Base-by-base conservation (phyloP, 768 basidiomycete species). In the Coprinopsis sp. region DNA sequence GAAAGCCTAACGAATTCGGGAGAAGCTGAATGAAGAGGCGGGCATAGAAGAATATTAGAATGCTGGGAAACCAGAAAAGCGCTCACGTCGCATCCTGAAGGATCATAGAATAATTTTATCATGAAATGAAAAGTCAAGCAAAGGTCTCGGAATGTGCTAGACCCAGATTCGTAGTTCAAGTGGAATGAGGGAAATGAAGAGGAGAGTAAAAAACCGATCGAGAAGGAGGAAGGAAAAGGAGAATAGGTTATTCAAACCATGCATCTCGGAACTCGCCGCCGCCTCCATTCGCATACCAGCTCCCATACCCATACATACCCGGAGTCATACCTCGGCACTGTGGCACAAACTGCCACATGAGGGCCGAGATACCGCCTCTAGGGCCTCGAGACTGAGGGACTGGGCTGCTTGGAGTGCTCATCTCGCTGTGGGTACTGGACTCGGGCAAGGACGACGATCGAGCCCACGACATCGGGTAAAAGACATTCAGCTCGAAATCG, bases 251-350 rank as follows among this genome's bases (percentile, higher is more conserved):
- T 31, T 42, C 40, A 28, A 42, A 42, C 40, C 40, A 42, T 14
- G 27, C 11, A 30, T 42, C 40, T 21, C 40, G n/a, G 13, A 42
- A 21, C 40, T 30, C 40, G 13, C 40, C 40, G 16, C 40, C 40
- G 24, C 40, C 40, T 28, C 40, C 40, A 4, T 24, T 28, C 4
- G 40, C 40, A 22, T 42, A 42, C 40, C 40, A 42, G 18, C 40
- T 42, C 27, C 27, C 24, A 30, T 29, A 42, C 27, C 40, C 40
- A 30, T 42, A 42, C 40, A 42, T 30, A 4, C 40, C 40, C 24
- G 40, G 8, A 18, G 27, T 28, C 25, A 30, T 42, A 18, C 19
- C 27, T 19, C 40, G 40, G 12, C 40, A 27, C 7, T 18, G 6
- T 5, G 40, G 40, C 24, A 42, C 40, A 30, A 42, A 42, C 6